Conservation (phyloP, 148 eudicot species). For the Arctostaphylos glauca region DNA sequence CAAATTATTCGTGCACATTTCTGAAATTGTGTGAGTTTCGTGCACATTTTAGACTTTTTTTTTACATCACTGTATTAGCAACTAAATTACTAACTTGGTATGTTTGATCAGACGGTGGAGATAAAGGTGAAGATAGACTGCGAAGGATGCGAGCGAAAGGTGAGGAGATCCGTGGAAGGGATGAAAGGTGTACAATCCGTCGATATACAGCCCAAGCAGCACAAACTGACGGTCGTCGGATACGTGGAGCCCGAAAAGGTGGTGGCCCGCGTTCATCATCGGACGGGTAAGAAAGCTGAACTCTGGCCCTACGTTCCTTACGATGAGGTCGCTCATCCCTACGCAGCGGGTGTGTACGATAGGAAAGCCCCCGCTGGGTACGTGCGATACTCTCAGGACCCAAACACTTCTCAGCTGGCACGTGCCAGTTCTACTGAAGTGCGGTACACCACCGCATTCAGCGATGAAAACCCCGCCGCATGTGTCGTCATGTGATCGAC, state of each 20-base stretch:
- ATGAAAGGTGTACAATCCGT: constrained; percentile 82
- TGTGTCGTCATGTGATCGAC: constrained; percentile 68
- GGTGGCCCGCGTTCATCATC: constrained; percentile 59
- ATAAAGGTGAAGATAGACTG: constrained; percentile 77
- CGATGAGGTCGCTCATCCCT: constrained; percentile 79
- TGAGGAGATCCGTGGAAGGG: constrained; percentile 74
- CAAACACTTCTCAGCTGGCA: constrained; percentile 41
- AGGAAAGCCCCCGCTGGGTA: constrained; percentile 84
- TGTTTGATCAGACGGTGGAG: constrained; percentile 71
- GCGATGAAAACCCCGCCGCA: constrained; percentile 77
- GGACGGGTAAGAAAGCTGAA: constrained; percentile 79
- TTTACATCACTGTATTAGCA: too few species aligned
- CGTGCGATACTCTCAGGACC: constrained; percentile 55
- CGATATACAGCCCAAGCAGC: constrained; percentile 55
- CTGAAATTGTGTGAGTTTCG: too few species aligned
- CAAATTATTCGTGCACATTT: too few species aligned
- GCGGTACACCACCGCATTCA: constrained; percentile 80
- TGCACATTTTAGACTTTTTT: too few species aligned
- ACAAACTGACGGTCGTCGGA: constrained; percentile 70
- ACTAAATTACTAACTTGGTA: background rate
- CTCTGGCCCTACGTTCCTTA: constrained; percentile 89
- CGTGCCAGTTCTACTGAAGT: constrained; percentile 91
- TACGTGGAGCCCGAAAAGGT: constrained; percentile 83
- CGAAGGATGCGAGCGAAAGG: constrained; percentile 88
- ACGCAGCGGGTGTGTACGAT: constrained; percentile 73